Evolutionary conservation across 2,329 filamentous ascomycete species (phyloP).

Genomic region (Samsoniella hepiali): DNA sequence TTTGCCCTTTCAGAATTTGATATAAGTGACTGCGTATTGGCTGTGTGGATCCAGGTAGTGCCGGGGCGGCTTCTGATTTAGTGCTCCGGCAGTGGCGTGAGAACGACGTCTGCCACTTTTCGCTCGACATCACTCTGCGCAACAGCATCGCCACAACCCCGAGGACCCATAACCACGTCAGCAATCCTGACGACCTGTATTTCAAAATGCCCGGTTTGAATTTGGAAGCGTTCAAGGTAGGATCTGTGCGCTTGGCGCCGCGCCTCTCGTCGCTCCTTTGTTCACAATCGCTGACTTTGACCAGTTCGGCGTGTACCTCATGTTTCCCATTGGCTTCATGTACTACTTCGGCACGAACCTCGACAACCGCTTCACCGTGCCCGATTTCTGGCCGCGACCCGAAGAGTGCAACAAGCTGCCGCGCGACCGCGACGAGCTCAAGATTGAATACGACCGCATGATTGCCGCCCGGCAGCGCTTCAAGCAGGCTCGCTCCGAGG

Average conservation of each 20-base stretch:
- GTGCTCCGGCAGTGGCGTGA: slow-evolving; percentile 7
- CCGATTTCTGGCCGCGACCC: slow-evolving; percentile 88
- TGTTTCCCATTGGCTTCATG: slow-evolving; percentile 99
- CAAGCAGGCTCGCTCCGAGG: slow-evolving; percentile 58
- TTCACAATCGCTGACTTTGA: slow-evolving; percentile 1
- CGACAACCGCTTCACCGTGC: slow-evolving; percentile 83
- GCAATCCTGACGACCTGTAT: background rate
- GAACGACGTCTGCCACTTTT: background rate
- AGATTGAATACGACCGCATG: slow-evolving; percentile 72
- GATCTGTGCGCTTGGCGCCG: slow-evolving; percentile 18
- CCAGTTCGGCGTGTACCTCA: slow-evolving; percentile 96
- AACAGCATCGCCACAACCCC: background rate
- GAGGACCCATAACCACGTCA: background rate
- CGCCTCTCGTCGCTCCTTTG: background rate
- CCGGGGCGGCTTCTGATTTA: background rate
- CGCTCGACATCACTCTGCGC: background rate
- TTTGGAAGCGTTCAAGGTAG: slow-evolving; percentile 91
- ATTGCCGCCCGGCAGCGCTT: slow-evolving; percentile 62
- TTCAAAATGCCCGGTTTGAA: slow-evolving; percentile 74
- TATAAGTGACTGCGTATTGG: background rate
- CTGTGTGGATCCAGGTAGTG: background rate
- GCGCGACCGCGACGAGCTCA: slow-evolving; percentile 76
- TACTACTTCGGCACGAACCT: slow-evolving; percentile 99
- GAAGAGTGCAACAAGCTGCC: slow-evolving; percentile 75
- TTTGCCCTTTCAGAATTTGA: background rate